A percentile compares a stretch with the other conserved stretches of the same genome.
phyloP scores from a whole-genome alignment of 257 asterid genomes.

The Solanum piurae region DNA sequence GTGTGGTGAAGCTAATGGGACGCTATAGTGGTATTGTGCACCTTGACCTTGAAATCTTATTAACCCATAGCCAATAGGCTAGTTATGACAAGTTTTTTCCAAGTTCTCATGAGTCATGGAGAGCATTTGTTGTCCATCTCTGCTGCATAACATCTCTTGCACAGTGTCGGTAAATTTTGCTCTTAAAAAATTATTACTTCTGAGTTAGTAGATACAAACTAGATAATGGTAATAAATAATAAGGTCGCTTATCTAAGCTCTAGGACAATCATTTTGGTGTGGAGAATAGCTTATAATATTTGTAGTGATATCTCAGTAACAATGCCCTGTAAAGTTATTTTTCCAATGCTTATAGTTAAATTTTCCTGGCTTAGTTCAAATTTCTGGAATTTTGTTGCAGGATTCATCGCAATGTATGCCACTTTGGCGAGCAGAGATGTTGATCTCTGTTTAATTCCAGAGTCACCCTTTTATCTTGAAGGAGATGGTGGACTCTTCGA shows the following conservation, averaged over 20 bases:
- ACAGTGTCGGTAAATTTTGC: background rate
- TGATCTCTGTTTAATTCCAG: slow-evolving; percentile 70
- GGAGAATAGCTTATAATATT: background rate
- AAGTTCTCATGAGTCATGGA: background rate
- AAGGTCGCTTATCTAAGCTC: background rate
- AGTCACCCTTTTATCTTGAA: slow-evolving; percentile 62
- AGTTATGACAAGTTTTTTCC: background rate
- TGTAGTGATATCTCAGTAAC: background rate
- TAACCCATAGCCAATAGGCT: background rate
- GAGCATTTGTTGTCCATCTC: background rate
- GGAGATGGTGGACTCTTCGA: slow-evolving; percentile 61
- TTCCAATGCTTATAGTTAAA: background rate
- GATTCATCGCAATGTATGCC: slow-evolving; percentile 68
- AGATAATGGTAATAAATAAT: background rate
- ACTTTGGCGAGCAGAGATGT: slow-evolving; percentile 76
- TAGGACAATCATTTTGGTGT: background rate
- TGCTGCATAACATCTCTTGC: background rate
- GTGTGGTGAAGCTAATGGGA: slow-evolving; percentile 69
- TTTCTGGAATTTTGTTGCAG: slow-evolving; percentile 14
- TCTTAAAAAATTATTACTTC: background rate
- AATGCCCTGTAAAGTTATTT: background rate
- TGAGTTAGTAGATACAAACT: background rate
- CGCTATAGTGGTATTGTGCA: slow-evolving; percentile 51
- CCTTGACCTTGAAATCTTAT: background rate
- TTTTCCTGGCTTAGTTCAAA: background rate